These are phyloP conservation scores for Schoenoplectus tabernaemontani DNA, from an alignment of 202 grass and related monocot genomes.

Conservation along the genomic window DNA sequence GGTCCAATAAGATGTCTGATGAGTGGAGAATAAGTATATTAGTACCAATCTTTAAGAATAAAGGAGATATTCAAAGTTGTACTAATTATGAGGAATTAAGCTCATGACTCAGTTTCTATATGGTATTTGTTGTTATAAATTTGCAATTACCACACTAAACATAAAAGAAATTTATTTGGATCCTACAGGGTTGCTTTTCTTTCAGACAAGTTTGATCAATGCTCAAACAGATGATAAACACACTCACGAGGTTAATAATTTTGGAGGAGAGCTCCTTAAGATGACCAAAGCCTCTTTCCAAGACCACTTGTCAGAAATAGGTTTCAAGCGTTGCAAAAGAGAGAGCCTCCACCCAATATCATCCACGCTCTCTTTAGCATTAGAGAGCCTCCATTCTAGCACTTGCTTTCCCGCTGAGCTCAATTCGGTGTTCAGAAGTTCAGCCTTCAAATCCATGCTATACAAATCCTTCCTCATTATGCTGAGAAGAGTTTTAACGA, in stretches of 20 bases:
- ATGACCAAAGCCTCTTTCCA: slow-evolving; percentile 95
- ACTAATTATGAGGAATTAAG: too few relatives aligned
- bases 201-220: background rate
- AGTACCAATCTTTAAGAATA: too few relatives aligned
- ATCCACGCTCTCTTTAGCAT: slow-evolving; percentile 55
- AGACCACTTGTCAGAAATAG: slow-evolving; percentile 65
- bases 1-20: too few relatives aligned
- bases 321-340: slow-evolving; percentile 67
- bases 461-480: slow-evolving; percentile 54
- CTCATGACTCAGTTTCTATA: background rate
- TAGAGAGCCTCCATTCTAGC: slow-evolving; percentile 82
- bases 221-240: slow-evolving; percentile 14
- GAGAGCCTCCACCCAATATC: slow-evolving; percentile 86
- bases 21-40: too few relatives aligned
- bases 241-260: slow-evolving; percentile 93
- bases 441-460: slow-evolving; percentile 35
- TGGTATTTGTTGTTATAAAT: background rate
- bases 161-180: background rate
- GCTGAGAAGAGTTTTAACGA: slow-evolving; percentile 62
- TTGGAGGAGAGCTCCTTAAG: slow-evolving; percentile 75
- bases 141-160: background rate
- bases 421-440: slow-evolving; percentile 40
- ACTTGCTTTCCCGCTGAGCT: slow-evolving; percentile 47
- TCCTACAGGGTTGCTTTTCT: background rate
- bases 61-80: too few relatives aligned